phyloP scores from a whole-genome alignment of 805 yeast species.

The Pichia nanzhaoensis region DNA sequence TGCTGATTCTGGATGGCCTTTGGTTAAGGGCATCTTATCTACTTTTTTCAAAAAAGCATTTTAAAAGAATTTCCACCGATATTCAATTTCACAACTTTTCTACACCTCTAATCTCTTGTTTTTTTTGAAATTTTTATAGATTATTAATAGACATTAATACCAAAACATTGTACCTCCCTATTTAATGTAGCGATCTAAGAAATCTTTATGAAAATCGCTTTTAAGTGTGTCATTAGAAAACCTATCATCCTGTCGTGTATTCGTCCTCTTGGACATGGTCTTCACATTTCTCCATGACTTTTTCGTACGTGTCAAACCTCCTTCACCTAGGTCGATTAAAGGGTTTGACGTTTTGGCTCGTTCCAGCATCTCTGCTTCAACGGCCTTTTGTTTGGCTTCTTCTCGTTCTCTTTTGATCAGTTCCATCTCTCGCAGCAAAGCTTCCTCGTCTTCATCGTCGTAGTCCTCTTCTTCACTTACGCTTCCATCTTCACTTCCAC shows the following conservation, averaged over 20 bases:
- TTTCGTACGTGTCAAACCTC: too few relatives aligned
- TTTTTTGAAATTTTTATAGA: background rate
- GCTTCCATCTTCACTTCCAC: slow-evolving; percentile 16
- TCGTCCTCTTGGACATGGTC: slow-evolving; percentile 3
- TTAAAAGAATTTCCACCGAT: slow-evolving; percentile 4
- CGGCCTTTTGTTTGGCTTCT: slow-evolving; percentile 21
- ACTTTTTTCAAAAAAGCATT: slow-evolving; percentile 30
- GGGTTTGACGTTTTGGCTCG: slow-evolving; percentile 25
- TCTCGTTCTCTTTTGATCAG: slow-evolving; percentile 33
- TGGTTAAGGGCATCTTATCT: slow-evolving; percentile 47
- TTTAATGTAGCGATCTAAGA: slow-evolving; percentile 34
- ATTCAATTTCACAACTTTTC: too few relatives aligned
- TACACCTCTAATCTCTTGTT: background rate
- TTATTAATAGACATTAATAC: too few relatives aligned
- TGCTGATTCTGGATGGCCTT: slow-evolving; percentile 72
- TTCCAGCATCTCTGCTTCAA: slow-evolving; percentile 21
- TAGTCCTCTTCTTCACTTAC: slow-evolving; percentile 18
- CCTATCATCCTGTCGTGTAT: slow-evolving; percentile 12
- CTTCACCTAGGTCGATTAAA: slow-evolving; percentile 6
- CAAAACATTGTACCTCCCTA: slow-evolving; percentile 15
- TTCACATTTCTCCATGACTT: slow-evolving; percentile 15
- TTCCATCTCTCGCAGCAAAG: slow-evolving; percentile 34
- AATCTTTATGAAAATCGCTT: slow-evolving; percentile 36
- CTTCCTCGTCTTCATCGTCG: slow-evolving; percentile 51
- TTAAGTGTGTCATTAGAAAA: slow-evolving; percentile 29